Percentiles rank a stretch among this genome's conserved stretches.
Conservation (phyloP, 179 eudicot species). For the Drosera spatulata region DNA sequence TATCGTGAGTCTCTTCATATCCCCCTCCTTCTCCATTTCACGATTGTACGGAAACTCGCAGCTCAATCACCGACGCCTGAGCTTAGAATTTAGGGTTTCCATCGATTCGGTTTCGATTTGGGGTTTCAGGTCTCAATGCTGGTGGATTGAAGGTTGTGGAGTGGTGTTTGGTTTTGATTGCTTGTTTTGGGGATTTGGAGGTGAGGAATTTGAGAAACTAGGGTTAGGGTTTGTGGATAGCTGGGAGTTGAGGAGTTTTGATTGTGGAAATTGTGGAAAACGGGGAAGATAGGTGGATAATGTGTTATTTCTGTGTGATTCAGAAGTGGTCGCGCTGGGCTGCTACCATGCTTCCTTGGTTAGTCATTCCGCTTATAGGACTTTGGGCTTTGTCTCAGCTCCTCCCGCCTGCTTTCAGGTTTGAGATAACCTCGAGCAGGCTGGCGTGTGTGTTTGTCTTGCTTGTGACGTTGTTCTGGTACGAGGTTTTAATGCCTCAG, state of each 20-base stretch:
- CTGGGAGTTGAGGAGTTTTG: conserved; percentile 13
- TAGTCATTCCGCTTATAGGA: conserved; percentile 90
- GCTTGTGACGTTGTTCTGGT: conserved; percentile 84
- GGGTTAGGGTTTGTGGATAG: conserved; percentile 13
- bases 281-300: conserved; percentile 52
- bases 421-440: conserved; percentile 87
- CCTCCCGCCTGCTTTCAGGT: conserved; percentile 82
- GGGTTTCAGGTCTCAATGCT: too few species aligned
- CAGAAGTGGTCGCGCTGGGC: conserved; percentile 98
- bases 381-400: conserved; percentile 93
- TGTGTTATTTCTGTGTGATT: conserved; percentile 98
- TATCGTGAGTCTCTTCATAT: too few species aligned
- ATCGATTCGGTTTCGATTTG: too few species aligned
- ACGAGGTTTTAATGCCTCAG: conserved; percentile 89
- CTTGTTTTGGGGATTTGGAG: too few species aligned
- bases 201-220: not conserved
- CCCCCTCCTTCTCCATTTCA: too few species aligned
- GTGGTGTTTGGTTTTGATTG: too few species aligned
- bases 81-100: too few species aligned
- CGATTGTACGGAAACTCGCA: too few species aligned
- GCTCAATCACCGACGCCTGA: too few species aligned
- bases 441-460: conserved; percentile 85
- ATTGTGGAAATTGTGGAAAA: conserved; percentile 18
- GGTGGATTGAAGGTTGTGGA: too few species aligned
- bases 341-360: conserved; percentile 99